These are phyloP conservation scores for Salix viminalis DNA, from an alignment of 345 rosid species.

Conservation along the genomic window DNA sequence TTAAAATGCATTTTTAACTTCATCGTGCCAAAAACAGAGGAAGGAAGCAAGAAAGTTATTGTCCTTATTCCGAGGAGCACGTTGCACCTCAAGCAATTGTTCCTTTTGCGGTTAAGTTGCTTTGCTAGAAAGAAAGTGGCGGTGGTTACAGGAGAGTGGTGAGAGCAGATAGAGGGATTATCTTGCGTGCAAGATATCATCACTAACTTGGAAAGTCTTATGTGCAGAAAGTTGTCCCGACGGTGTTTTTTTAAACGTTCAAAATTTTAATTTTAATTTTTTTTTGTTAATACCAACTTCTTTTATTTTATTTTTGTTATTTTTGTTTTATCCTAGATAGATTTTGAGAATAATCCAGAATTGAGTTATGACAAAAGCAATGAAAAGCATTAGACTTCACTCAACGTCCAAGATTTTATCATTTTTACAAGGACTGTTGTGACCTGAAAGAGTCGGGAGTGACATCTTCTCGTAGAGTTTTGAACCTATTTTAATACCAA, in stretches of 20 bases:
- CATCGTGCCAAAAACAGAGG: not conserved
- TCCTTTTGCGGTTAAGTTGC: not conserved
- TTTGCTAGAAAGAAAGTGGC: not conserved
- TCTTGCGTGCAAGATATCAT: conserved; percentile 17
- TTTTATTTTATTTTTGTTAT: too few species aligned
- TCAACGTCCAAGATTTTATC: not conserved
- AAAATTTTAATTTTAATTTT: too few species aligned
- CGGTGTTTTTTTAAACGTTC: too few species aligned
- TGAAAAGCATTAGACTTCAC: conserved; percentile 10
- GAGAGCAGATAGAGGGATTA: not conserved
- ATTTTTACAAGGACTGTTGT: not conserved
- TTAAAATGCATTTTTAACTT: not conserved
- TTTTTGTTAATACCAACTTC: too few species aligned
- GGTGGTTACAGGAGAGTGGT: not conserved
- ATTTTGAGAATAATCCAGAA: too few species aligned
- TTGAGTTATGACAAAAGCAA: too few species aligned
- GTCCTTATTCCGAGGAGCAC: not conserved
- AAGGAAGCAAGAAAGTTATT: too few species aligned
- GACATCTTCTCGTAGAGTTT: not conserved
- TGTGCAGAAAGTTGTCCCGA: too few species aligned
- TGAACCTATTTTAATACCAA: not conserved
- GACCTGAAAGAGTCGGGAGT: not conserved
- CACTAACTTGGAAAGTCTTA: not conserved
- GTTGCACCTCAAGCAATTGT: not conserved
- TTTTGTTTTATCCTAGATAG: too few species aligned